Conservation (phyloP, 2,329 filamentous ascomycete genomes). For the Sphaerulina populicola region DNA sequence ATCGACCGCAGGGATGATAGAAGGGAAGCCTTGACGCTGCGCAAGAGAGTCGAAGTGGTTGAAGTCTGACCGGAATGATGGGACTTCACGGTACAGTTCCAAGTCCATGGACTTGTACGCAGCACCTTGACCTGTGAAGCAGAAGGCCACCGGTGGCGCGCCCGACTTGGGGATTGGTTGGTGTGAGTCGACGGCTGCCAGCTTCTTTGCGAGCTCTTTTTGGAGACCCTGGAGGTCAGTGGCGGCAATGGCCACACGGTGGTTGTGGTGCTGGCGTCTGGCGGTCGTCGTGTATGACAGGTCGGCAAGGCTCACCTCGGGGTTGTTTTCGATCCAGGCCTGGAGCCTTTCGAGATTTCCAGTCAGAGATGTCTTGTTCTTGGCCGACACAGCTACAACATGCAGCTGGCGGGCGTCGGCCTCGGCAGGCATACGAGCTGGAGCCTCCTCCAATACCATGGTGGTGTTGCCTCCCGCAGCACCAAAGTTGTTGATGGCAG, state of each 20-base stretch:
- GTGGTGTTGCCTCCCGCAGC: constrained; percentile 66
- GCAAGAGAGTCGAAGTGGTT: constrained; percentile 27
- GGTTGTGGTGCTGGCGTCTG: constrained; percentile 39
- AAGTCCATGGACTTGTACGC: constrained; percentile 23
- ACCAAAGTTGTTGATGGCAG: constrained; percentile 59
- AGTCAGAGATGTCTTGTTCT: constrained; percentile 42
- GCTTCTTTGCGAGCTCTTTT: constrained; percentile 13
- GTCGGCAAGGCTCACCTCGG: constrained; percentile 43
- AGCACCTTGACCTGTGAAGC: constrained; percentile 37
- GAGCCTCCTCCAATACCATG: constrained; percentile 56
- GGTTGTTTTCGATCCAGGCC: constrained; percentile 47
- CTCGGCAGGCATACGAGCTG: constrained; percentile 29
- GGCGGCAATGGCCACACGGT: constrained; percentile 31
- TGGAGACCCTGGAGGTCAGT: constrained; percentile 29
- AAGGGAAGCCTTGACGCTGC: constrained; percentile 29
- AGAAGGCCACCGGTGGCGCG: constrained; percentile 31
- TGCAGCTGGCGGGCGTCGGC: constrained; percentile 50
- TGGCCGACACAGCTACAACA: constrained; percentile 52
- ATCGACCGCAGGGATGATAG: constrained; percentile 25
- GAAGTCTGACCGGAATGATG: constrained; percentile 30
- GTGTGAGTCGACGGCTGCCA: constrained; percentile 11
- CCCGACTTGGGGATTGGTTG: constrained; percentile 15
- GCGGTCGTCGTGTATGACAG: constrained; percentile 63
- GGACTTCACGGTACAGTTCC: constrained; percentile 28
- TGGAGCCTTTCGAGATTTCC: constrained; percentile 51